These are phyloP conservation scores for Myxozyma sirexii DNA, from an alignment of 805 yeast genomes.

Conservation along the genomic window DNA sequence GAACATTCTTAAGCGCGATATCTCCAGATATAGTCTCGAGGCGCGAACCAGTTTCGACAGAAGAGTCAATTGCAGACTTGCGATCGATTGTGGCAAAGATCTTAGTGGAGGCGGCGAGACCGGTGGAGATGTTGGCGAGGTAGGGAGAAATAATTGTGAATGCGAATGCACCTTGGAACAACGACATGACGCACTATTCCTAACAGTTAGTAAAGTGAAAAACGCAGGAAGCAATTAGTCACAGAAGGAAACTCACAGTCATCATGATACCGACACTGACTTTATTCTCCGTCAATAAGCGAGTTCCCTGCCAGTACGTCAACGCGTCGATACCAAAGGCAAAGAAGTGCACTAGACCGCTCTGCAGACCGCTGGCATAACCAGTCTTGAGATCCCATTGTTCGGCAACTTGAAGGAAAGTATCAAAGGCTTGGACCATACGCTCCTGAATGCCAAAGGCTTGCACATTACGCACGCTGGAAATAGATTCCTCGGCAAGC, in stretches of 20 bases:
- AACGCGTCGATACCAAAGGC: conserved; percentile 46
- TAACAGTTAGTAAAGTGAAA: background rate
- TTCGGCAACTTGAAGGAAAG: conserved; percentile 38
- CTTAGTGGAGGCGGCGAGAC: conserved; percentile 47
- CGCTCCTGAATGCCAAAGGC: conserved; percentile 49
- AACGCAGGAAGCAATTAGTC: background rate
- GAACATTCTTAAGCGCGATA: conserved; percentile 36
- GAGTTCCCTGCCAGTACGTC: conserved; percentile 50
- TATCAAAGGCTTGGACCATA: conserved; percentile 42
- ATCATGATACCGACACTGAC: conserved; percentile 43
- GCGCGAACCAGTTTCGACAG: conserved; percentile 35
- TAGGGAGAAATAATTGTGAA: conserved; percentile 49
- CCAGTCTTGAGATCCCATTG: conserved; percentile 38
- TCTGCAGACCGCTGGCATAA: conserved; percentile 42
- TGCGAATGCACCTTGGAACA: conserved; percentile 44
- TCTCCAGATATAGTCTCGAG: conserved; percentile 45
- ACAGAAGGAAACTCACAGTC: conserved; percentile 37
- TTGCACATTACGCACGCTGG: conserved; percentile 48
- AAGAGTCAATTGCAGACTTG: conserved; percentile 46
- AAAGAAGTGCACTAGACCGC: conserved; percentile 45
- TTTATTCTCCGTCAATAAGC: conserved; percentile 43
- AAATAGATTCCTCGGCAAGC: conserved; percentile 48
- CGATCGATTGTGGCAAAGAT: conserved; percentile 50
- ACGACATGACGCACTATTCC: conserved; percentile 22
- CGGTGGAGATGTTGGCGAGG: conserved; percentile 44